Base-by-base conservation (phyloP, 805 yeast genomes). In the Candida arabinofermentans region DNA sequence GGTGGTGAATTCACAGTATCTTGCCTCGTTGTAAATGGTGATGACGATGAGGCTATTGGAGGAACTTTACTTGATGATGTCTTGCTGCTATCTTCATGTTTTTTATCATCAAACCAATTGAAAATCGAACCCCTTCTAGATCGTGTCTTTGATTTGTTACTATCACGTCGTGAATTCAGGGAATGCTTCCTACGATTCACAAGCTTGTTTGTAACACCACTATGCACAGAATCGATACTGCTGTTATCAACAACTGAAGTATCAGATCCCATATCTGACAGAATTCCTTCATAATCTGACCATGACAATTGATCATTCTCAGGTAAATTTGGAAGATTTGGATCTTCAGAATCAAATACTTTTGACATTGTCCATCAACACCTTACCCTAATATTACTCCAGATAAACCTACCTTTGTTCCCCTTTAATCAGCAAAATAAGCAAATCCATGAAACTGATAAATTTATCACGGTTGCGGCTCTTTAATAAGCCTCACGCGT, bases 291-390 rank as follows among this genome's bases (percentile, higher is more conserved):
- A 31, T 54, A 59, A 38, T 59, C 63, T 2, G 66, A 60, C 60
- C 65, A 62, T 12, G 49, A 42, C 2, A 57, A 18, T 16, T 58
- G 53, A 37, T 60, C 64, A 8, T 53, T 42, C 6, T 52, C 59
- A 0, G 75, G 74, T 8, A 70, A 47, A 42, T 67, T 52, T 5
- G 74, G 75, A 10, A 63, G 60, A 17, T 50, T 49, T 1, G 75
- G 74, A 42, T 70, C 74, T 6, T 58, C 66, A 1, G 74, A 69
- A 49, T 70, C 74, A 37, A 58, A 70, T 5, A 51, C 49, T 26
- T 8, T 24, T 13, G 32, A 27, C 21, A 26, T 23, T 37, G 34
- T 40, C 4, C 5, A 8, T 26, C n/a, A n/a, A n/a, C n/a, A n/a
- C n/a, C n/a, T n/a, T n/a, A n/a, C n/a, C n/a, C n/a, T n/a, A n/a